Evolutionary conservation across 164 flowering plant genomes (phyloP), one percentile per base, ranked within the genome.

Genomic region (Berberis thunbergii): DNA sequence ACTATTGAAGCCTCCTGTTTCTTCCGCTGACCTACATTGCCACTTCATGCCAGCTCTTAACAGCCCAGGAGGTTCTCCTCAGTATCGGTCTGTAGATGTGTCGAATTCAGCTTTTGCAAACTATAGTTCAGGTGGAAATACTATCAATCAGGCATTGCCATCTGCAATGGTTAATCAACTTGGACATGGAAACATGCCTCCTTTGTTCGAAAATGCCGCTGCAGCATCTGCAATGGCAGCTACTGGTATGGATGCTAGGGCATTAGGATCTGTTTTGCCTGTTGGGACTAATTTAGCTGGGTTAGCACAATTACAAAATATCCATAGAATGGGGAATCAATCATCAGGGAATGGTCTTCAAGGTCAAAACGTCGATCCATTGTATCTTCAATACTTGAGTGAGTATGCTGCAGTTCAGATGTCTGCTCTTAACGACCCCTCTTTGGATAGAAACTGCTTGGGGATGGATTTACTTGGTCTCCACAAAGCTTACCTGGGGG

Each of bases 401-500:
- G 98, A 85, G 59, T 79, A 77, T 74, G 80, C 78, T 62, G 77
- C 96, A 57, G 81, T 85, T 64, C 84, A 82, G 68, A 70, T 68
- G 69, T 83, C 86, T 11, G 74, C 81, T 71, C 73, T 83, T 38
- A 79, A 68, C 73, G 87, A 89, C 13, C 79, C 81, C 6, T 41
- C 76, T 11, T 26, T 81, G 69, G 84, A 85, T 61, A 77, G 83
- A 70, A 84, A 83, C 46, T 77, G 67, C 49, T 50, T 77, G 72
- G 82, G 77, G 9, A 84, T 77, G 73, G 87, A 90, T 70, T 68
- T 81, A 45, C 66, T 80, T 64, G 89, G 69, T n/a, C 75, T 86
- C 56, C 97, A 84, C 64, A 93, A 86, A 73, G 96, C 94, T 50
- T 86, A 93, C 63, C 65, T 90, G 10, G 89, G 77, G 26, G 63